Evolutionary conservation across 441 rosid species (phyloP).

Genomic region (Arabidopsis hybrid): DNA sequence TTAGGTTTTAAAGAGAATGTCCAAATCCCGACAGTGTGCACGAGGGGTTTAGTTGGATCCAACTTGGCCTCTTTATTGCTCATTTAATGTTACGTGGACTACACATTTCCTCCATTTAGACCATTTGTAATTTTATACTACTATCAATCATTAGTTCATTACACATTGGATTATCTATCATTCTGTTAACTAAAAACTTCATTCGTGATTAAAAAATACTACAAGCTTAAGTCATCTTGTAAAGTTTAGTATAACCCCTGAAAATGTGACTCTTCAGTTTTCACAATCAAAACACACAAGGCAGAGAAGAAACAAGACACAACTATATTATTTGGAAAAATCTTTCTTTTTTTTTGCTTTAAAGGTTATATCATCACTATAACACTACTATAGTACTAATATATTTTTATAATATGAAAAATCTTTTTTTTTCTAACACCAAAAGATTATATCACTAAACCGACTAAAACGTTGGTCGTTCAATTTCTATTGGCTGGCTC

Average conservation of each 20-base stretch:
- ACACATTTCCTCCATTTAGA: conserved; percentile 34
- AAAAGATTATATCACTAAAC: conserved; percentile 33
- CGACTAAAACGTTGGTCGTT: conserved; percentile 23
- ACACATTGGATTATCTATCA: neutral
- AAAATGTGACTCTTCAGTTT: conserved; percentile 36
- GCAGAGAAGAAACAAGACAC: neutral
- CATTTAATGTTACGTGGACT: conserved; percentile 42
- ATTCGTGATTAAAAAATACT: neutral
- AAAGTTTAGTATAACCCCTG: conserved; percentile 20
- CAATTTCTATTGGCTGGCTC: conserved; percentile 22
- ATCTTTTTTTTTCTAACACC: neutral
- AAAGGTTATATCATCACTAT: conserved; percentile 28
- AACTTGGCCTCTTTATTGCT: conserved; percentile 47
- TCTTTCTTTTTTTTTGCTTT: neutral
- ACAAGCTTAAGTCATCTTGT: neutral
- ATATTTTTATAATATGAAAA: neutral
- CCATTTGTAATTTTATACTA: neutral
- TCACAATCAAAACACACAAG: conserved; percentile 22
- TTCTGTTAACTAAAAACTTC: neutral
- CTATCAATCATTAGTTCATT: neutral
- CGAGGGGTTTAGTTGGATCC: conserved; percentile 50
- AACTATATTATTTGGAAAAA: neutral
- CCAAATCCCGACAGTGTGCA: conserved; percentile 48
- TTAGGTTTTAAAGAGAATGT: conserved; percentile 40
- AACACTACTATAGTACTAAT: neutral